Evolutionary conservation across 2,329 filamentous ascomycete genomes (phyloP), one percentile per base, ranked within the genome.

Genomic region (Arthrobotrys sphaeroides): DNA sequence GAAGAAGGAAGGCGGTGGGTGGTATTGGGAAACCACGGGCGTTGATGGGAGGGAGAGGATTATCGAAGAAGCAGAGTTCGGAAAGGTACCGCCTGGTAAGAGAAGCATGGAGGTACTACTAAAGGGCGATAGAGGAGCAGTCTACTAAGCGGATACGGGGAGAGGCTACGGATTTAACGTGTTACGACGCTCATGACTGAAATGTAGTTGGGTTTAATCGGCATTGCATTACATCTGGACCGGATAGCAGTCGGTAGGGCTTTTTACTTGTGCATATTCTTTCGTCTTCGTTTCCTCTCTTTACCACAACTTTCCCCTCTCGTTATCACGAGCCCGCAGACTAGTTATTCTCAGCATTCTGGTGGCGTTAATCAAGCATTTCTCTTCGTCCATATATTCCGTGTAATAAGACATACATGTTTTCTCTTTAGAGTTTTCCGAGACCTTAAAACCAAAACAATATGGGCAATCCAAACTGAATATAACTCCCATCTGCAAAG

Each of bases 81-180:
- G 72, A 24, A 51, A 22, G 9, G 64, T 65, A 5, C 72, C 64
- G 18, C 38, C 31, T 4, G 72, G 72, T 12, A 75, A 75, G 47
- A 69, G 64, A 24, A 75, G 72, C 24, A 42, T 75, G 49, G 72
- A 75, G n/a, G 7, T 65, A 1, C 22, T 75, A 22, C 20, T 75
- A 24, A 75, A 75, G 16, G 72, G 72, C 0, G 33, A 75, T 53
- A 59, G 72, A 40, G 72, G 72, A 0, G 62, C 47, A 18, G 31
- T 65, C 4, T 18, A 75, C 22, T 75, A 47, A 51, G 51, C 12
- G 7, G 20, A 47, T 43, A 22, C 16, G 10, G 12, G 22, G 13
- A 40, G 13, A 59, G 40, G 10, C 6, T 9, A 43, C 12, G 43
- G 33, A n/a, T 38, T 20, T 43, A 20, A 61, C 33, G 57, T 68